Evolutionary conservation across 2,329 filamentous ascomycete species (phyloP).

Genomic region (Aspergillus neotritici): DNA sequence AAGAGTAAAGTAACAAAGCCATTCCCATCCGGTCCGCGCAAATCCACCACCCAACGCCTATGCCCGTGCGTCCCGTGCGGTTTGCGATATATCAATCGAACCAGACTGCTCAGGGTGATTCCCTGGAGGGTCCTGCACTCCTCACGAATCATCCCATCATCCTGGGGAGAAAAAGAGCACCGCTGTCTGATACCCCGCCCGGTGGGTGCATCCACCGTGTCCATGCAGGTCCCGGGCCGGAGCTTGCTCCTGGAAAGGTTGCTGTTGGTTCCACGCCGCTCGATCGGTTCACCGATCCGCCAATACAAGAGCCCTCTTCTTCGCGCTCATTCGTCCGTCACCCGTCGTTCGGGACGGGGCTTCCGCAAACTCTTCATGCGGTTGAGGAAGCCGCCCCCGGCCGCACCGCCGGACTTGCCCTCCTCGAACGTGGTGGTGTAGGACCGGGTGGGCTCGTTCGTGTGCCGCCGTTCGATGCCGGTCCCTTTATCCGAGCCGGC

Average conservation of each 20-base stretch:
- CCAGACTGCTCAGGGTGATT: no score
- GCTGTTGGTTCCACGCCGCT: no score
- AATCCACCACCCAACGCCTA: no score
- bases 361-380: constrained; percentile 76
- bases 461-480: constrained; percentile 59
- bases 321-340: constrained; percentile 24
- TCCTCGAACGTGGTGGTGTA: constrained; percentile 25
- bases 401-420: constrained; percentile 42
- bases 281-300: not conserved
- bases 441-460: constrained; percentile 45
- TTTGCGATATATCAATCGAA: not conserved
- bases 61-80: not conserved
- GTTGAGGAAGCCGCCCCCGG: constrained; percentile 61
- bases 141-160: not conserved
- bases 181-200: no score
- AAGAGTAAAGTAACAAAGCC: no score
- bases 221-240: no score
- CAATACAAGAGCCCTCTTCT: not conserved
- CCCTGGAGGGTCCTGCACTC: not conserved
- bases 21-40: no score
- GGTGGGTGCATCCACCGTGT: no score
- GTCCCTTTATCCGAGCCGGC: constrained; percentile 53
- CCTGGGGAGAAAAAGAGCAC: not conserved
- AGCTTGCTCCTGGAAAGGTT: no score
- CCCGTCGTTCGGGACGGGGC: constrained; percentile 37